These are phyloP conservation scores for Penicillium odoratum DNA, from an alignment of 495 filamentous ascomycete genomes.

Conservation along the genomic window DNA sequence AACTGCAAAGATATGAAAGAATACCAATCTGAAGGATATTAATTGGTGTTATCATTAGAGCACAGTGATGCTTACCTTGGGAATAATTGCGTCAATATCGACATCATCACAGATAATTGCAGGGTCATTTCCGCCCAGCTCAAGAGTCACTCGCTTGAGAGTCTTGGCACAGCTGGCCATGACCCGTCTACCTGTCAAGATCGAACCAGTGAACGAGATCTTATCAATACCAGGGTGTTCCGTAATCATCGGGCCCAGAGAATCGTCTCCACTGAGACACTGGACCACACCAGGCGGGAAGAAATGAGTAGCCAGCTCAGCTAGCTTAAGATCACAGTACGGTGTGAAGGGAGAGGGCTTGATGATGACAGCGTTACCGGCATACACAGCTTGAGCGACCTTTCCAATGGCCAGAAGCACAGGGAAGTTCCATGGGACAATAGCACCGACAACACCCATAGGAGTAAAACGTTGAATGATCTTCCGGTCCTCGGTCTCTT, in stretches of 20 bases:
- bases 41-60: neutral
- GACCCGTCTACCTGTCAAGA: conserved; percentile 62
- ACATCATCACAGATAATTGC: conserved; percentile 65
- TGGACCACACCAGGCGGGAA: conserved; percentile 69
- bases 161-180: conserved; percentile 60
- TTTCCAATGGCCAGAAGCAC: conserved; percentile 55
- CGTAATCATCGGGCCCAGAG: conserved; percentile 59
- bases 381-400: conserved; percentile 54
- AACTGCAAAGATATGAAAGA: conserved; percentile 58
- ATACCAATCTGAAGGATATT: conserved; percentile 19
- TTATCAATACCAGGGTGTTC: conserved; percentile 63
- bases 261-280: conserved; percentile 64
- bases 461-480: conserved; percentile 49
- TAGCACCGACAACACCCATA: conserved; percentile 51
- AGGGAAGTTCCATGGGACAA: conserved; percentile 65
- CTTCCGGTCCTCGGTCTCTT: conserved; percentile 47
- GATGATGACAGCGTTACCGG: conserved; percentile 60
- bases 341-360: conserved; percentile 68
- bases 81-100: conserved; percentile 60
- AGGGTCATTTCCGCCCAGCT: conserved; percentile 69
- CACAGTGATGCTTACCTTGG: conserved; percentile 36
- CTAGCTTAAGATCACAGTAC: conserved; percentile 64
- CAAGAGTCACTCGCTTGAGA: conserved; percentile 60
- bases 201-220: conserved; percentile 70
- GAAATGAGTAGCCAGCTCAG: conserved; percentile 58